phyloP scores from a whole-genome alignment of 2,329 filamentous ascomycete species.

The Thermothelomyces thermophilus region DNA sequence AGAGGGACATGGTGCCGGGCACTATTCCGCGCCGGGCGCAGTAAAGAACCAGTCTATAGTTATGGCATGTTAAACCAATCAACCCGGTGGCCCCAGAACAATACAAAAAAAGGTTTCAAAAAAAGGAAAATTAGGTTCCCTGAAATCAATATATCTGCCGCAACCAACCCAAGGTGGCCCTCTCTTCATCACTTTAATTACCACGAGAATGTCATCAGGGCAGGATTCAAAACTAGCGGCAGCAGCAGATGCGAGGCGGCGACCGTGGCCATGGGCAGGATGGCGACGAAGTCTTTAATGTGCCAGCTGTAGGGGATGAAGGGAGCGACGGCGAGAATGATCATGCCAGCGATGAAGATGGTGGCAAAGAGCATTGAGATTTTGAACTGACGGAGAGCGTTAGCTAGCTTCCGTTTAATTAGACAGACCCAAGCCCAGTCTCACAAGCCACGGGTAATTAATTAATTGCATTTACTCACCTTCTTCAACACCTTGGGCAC shows the following conservation, averaged over 20 bases:
- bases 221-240: constrained; percentile 69
- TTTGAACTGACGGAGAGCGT: constrained; percentile 52
- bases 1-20: too few species aligned
- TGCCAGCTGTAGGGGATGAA: constrained; percentile 61
- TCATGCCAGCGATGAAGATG: constrained; percentile 53
- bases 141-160: not conserved
- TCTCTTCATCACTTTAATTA: constrained; percentile 31
- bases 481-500: constrained; percentile 70
- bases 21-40: too few species aligned
- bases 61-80: too few species aligned
- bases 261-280: constrained; percentile 69
- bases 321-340: constrained; percentile 55
- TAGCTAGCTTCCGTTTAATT: too few species aligned
- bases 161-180: not conserved
- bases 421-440: too few species aligned
- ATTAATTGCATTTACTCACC: constrained; percentile 44
- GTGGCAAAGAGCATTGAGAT: constrained; percentile 60
- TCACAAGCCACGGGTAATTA: too few species aligned
- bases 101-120: too few species aligned
- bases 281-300: constrained; percentile 67
- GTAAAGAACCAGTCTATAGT: too few species aligned
- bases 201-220: constrained; percentile 73
- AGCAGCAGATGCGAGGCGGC: constrained; percentile 61
- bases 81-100: too few species aligned
- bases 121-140: not conserved